These are phyloP conservation scores for Fistulifera solaris DNA, from an alignment of 108 stramenopile species.

Conservation along the genomic window DNA sequence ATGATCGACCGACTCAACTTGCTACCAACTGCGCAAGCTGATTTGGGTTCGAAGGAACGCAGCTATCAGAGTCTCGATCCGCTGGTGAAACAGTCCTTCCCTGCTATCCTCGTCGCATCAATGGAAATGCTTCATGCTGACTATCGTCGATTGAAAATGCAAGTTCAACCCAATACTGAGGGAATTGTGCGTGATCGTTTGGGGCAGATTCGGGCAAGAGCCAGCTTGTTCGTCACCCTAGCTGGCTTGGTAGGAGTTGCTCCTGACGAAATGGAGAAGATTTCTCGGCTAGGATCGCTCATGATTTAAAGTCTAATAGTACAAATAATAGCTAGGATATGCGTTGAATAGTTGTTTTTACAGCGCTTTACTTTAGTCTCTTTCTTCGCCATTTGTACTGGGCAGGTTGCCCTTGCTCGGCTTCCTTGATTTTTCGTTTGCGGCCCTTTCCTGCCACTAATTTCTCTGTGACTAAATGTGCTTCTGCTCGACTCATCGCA, in stretches of 20 bases:
- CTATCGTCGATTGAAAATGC: slow-evolving; percentile 11
- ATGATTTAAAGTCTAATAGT: slow-evolving; percentile 19
- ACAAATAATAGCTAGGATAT: not conserved
- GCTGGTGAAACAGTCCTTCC: slow-evolving; percentile 21
- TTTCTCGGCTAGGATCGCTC: slow-evolving; percentile 22
- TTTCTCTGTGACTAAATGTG: slow-evolving; percentile 78
- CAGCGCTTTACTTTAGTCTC: slow-evolving; percentile 30
- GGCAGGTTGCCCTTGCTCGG: slow-evolving; percentile 55
- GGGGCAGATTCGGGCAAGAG: slow-evolving; percentile 37
- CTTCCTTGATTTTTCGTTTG: slow-evolving; percentile 66
- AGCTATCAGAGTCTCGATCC: slow-evolving; percentile 26
- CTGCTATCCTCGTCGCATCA: slow-evolving; percentile 20
- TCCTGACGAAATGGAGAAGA: slow-evolving; percentile 11
- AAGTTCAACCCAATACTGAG: not conserved
- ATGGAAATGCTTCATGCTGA: slow-evolving; percentile 34
- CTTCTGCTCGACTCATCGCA: slow-evolving; percentile 55
- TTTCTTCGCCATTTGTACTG: slow-evolving; percentile 75
- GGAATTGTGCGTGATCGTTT: slow-evolving; percentile 19
- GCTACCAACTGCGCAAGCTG: slow-evolving; percentile 25
- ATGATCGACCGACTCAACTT: slow-evolving; percentile 23
- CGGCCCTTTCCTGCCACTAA: slow-evolving; percentile 75
- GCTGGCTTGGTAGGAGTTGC: slow-evolving; percentile 43
- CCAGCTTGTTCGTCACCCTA: slow-evolving; percentile 61
- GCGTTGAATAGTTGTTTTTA: no score
- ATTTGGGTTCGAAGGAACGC: slow-evolving; percentile 24